Evolutionary conservation across 2,329 filamentous ascomycete genomes (phyloP).

Genomic region (Penicillium glabrum): DNA sequence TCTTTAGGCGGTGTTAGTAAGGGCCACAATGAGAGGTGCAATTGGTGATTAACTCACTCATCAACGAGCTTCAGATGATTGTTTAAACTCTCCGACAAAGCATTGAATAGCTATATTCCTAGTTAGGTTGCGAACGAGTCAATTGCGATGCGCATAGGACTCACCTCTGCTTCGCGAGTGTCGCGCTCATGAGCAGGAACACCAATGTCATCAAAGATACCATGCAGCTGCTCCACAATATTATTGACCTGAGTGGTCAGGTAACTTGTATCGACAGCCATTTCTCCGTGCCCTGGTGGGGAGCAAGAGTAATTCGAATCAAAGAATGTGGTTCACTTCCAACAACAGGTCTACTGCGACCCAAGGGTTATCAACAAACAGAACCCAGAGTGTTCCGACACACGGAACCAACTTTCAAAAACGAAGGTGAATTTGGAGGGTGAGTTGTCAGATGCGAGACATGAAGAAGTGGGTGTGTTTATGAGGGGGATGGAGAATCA

Average conservation of each 20-base stretch:
- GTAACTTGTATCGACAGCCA: constrained; percentile 83
- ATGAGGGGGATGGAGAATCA: constrained; percentile 18
- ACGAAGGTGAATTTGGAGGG: constrained; percentile 15
- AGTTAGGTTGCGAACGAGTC: background rate
- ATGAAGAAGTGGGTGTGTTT: constrained; percentile 22
- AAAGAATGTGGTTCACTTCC: constrained; percentile 15
- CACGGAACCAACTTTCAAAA: constrained; percentile 17
- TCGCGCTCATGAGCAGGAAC: constrained; percentile 93
- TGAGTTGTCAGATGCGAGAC: constrained; percentile 19
- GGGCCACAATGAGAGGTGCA: background rate
- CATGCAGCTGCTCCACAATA: constrained; percentile 90
- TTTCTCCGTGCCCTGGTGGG: constrained; percentile 17
- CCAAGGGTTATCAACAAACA: constrained; percentile 20
- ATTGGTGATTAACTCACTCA: constrained; percentile 46
- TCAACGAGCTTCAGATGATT: constrained; percentile 85
- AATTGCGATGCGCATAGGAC: constrained; percentile 23
- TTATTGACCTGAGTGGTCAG: constrained; percentile 92
- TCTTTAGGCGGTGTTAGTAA: constrained; percentile 32
- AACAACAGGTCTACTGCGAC: constrained; percentile 15
- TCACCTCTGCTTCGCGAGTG: constrained; percentile 81
- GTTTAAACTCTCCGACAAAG: constrained; percentile 86
- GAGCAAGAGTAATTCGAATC: constrained; percentile 5
- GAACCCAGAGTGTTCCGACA: constrained; percentile 19
- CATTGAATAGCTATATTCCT: constrained; percentile 72
- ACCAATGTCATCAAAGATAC: constrained; percentile 95